A percentile compares a stretch with the other conserved stretches of the same genome.
These are phyloP conservation scores for Phyllosticta citriasiana DNA, from an alignment of 2,329 filamentous ascomycete species.

Conservation along the genomic window DNA sequence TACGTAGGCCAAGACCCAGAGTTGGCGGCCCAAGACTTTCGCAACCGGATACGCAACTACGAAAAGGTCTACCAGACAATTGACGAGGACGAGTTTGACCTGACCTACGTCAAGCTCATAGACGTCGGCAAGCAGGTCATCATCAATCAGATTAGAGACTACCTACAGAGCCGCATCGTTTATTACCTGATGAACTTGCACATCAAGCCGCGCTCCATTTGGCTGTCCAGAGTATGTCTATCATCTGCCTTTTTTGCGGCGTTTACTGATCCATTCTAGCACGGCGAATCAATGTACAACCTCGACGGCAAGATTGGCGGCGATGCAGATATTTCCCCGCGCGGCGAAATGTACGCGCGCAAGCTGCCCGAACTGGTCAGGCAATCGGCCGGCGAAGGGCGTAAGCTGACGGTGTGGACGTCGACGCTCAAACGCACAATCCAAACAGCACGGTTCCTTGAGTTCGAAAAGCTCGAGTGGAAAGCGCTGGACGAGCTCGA, in stretches of 20 bases:
- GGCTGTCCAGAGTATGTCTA: slow-evolving; percentile 73
- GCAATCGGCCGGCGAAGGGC: slow-evolving; percentile 70
- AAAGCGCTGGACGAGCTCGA: slow-evolving; percentile 97
- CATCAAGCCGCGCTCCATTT: slow-evolving; percentile 92
- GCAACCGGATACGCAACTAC: slow-evolving; percentile 90
- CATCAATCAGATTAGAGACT: slow-evolving; percentile 96
- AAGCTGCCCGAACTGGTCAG: slow-evolving; percentile 77
- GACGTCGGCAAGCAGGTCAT: slow-evolving; percentile 93
- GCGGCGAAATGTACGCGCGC: slow-evolving; percentile 78
- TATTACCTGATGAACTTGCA: slow-evolving; percentile 99
- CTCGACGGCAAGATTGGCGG: slow-evolving; percentile 85
- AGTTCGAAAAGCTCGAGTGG: slow-evolving; percentile 95
- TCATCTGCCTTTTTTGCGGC: background rate
- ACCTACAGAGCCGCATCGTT: slow-evolving; percentile 88
- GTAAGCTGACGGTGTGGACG: slow-evolving; percentile 63
- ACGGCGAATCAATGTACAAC: slow-evolving; percentile 92
- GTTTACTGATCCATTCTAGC: slow-evolving; percentile 42
- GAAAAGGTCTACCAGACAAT: slow-evolving; percentile 95
- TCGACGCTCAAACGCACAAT: slow-evolving; percentile 77
- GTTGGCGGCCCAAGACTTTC: slow-evolving; percentile 79
- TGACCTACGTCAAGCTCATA: slow-evolving; percentile 96
- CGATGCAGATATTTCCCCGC: slow-evolving; percentile 74
- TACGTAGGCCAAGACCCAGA: slow-evolving; percentile 93
- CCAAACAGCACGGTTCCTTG: slow-evolving; percentile 76
- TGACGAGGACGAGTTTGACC: slow-evolving; percentile 74